phyloP scores from a whole-genome alignment of 805 yeast genomes.

The Komagataella ulmi region DNA sequence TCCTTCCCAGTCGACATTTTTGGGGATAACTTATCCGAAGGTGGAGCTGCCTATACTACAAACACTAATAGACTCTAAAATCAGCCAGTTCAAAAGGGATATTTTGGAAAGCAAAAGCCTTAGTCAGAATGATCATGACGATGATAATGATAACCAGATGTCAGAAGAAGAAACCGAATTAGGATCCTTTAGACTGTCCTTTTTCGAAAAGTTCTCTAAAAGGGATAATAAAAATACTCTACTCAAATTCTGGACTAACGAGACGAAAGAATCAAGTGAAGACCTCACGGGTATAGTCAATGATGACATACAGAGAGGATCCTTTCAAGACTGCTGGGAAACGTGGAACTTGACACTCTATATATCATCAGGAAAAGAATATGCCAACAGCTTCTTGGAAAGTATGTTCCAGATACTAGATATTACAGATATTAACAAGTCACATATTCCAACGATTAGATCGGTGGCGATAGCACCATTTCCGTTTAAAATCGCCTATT shows the following conservation, averaged over 20 bases:
- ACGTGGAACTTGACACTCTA: conserved; percentile 47
- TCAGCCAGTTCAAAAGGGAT: conserved; percentile 11
- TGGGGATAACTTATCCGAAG: conserved; percentile 46
- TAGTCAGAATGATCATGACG: not conserved
- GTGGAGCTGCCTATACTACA: conserved; percentile 36
- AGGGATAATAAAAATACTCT: not conserved
- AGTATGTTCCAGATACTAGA: conserved; percentile 33
- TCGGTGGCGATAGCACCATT: conserved; percentile 57
- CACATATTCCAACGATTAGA: conserved; percentile 65
- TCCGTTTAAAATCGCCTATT: conserved; percentile 28
- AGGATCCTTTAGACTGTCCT: not conserved
- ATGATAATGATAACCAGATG: not conserved
- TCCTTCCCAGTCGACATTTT: conserved; percentile 42
- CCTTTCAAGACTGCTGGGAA: conserved; percentile 51
- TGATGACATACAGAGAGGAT: conserved; percentile 3
- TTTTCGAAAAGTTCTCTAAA: not conserved
- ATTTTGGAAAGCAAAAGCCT: conserved; percentile 4
- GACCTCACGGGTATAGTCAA: not conserved
- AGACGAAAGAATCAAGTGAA: conserved; percentile 11
- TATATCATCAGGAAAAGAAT: conserved; percentile 9
- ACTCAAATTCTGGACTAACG: not conserved
- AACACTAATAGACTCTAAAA: conserved; percentile 20
- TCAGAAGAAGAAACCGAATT: not conserved
- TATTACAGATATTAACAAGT: conserved; percentile 40
- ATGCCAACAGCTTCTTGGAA: conserved; percentile 9